These are phyloP conservation scores for Pharnaceum exiguum DNA, from an alignment of 148 eudicot genomes.

Conservation along the genomic window DNA sequence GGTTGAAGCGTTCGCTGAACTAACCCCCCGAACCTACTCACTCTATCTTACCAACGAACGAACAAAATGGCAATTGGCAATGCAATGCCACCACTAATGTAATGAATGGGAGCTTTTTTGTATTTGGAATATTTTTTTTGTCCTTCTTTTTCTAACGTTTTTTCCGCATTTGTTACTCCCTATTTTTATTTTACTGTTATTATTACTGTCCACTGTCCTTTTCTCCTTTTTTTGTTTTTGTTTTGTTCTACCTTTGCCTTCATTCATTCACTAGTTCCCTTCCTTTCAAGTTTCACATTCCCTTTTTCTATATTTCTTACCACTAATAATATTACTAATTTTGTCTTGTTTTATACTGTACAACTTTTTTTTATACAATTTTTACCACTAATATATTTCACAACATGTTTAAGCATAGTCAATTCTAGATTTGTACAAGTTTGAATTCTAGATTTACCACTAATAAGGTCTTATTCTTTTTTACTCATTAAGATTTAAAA, in stretches of 20 bases:
- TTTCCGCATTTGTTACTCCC: too few relatives aligned
- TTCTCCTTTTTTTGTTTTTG: neutral
- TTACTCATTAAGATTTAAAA: too few relatives aligned
- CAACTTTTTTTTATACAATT: neutral
- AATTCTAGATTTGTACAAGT: too few relatives aligned
- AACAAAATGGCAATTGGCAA: too few relatives aligned
- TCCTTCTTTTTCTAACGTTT: neutral
- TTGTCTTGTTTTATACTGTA: neutral
- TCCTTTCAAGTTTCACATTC: neutral
- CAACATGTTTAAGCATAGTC: too few relatives aligned
- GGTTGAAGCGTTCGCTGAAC: constrained; percentile 39
- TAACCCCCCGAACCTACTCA: constrained; percentile 7
- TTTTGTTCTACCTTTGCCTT: neutral
- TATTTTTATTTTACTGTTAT: too few relatives aligned
- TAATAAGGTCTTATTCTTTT: too few relatives aligned
- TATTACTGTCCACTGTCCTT: neutral
- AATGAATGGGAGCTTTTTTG: too few relatives aligned
- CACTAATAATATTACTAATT: neutral
- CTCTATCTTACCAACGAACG: neutral
- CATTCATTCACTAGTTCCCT: neutral
- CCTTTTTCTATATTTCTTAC: too few relatives aligned
- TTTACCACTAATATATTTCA: neutral
- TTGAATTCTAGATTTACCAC: too few relatives aligned
- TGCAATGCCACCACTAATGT: too few relatives aligned
- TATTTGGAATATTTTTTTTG: too few relatives aligned